Evolutionary conservation across 345 rosid species (phyloP), one percentile per base, ranked within the genome.

Genomic region (Triadica sebifera): DNA sequence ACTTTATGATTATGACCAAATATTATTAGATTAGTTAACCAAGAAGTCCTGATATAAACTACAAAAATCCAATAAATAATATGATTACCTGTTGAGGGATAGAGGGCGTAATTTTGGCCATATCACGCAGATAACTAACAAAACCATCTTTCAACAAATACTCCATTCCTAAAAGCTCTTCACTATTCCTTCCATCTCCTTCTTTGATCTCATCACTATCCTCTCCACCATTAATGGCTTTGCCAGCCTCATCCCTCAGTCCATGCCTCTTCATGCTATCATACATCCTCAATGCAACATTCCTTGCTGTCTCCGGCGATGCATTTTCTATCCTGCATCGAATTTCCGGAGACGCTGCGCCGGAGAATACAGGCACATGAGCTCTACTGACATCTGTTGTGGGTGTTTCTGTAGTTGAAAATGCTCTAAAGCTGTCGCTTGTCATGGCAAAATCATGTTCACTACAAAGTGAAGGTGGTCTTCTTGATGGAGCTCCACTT

Each of bases 191-290:
- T 45, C 70, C 19, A 41, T 25, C 61, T 70, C 10, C 77, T 41
- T 0, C 71, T 50, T 22, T 78, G 20, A 4, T 62, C 43, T 41
- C 41, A 19, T 55, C 64, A 8, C 51, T 15, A 19, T 78, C 73
- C 34, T 77, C 57, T 43, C 65, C 19, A 16, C 16, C 71, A 2
- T 29, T 29, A 1, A 75, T 22, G 5, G 73, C 78, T 71, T 67
- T 59, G 4, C 71, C 72, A 5, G 73, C 80, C 72, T 82, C 82
- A 55, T 71, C 60, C 57, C 53, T 69, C 75, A 78, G 49, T 13
- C 82, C 85, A 65, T 72, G 73, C 71, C 72, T 78, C 80, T 82
- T 78, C 85, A 79, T 61, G 75, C 82, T 79, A 72, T 72, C 70
- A 52, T 79, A 76, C 78, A 82, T 79, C 47, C 76, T 82, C 71